These are phyloP conservation scores for Pseudodiploospora longispora DNA, from an alignment of 2,329 filamentous ascomycete genomes.

Conservation along the genomic window DNA sequence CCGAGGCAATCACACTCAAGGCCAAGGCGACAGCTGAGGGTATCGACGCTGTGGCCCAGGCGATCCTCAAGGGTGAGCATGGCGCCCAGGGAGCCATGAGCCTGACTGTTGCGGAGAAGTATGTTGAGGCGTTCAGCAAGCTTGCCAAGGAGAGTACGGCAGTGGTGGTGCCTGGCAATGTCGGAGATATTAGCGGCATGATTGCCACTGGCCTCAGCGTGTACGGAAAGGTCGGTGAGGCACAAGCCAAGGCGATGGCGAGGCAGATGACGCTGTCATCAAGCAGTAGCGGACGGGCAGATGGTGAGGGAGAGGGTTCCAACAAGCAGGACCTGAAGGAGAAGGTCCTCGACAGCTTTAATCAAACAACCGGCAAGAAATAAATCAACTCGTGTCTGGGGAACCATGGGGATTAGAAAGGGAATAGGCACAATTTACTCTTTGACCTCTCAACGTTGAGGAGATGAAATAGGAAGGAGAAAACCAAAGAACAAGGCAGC, in stretches of 20 bases:
- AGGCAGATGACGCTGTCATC: conserved; percentile 35
- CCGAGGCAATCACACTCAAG: conserved; percentile 83
- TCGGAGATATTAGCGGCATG: conserved; percentile 93
- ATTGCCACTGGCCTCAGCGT: conserved; percentile 93
- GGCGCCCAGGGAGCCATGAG: conserved; percentile 78
- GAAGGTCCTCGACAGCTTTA: conserved; percentile 32
- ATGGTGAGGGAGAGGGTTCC: conserved; percentile 5
- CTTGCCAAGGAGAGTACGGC: conserved; percentile 93
- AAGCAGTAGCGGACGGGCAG: conserved; percentile 5
- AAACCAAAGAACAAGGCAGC: conserved; percentile 3
- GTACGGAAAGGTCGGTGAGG: conserved; percentile 84
- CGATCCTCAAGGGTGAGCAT: conserved; percentile 64
- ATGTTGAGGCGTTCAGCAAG: conserved; percentile 89
- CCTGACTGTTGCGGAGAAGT: conserved; percentile 89
- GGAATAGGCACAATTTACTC: too few relatives aligned
- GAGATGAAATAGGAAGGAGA: background rate
- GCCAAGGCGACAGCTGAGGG: conserved; percentile 79
- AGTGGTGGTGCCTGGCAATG: conserved; percentile 91
- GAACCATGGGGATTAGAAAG: too few relatives aligned
- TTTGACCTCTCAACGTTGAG: background rate
- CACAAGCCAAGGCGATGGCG: conserved; percentile 62
- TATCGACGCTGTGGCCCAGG: conserved; percentile 75
- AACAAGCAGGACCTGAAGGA: conserved; percentile 25
- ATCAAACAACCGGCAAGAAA: conserved; percentile 25
- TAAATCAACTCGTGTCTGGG: conserved; percentile 9